Evolutionary conservation across 495 filamentous ascomycete species (phyloP), one percentile per base, ranked within the genome.

Genomic region (Aspergillus nanangensis): DNA sequence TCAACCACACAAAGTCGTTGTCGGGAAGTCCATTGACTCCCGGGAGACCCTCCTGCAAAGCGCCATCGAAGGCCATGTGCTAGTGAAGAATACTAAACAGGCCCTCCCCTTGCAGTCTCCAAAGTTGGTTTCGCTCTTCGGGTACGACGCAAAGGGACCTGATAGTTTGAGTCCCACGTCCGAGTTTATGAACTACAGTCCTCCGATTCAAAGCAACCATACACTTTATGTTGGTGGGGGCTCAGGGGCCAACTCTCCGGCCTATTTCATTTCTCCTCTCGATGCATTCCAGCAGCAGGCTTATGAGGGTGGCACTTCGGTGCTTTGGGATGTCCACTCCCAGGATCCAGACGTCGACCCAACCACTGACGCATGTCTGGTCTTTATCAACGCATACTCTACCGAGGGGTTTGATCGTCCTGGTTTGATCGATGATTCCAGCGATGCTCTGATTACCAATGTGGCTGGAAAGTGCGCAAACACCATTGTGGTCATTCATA

Each of bases 11-110:
- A 72, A 87, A 8, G 75, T 84, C 4, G 54, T 59, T 10, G 65
- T 82, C 40, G 81, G 75, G 37, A 47, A 53, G 60, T 52, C 68
- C 23, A 41, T 84, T 83, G 41, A 79, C 71, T 35, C 25, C 69
- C 79, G 50, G 60, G 47, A 25, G 37, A 71, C 40, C 66, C 79
- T 62, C 57, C 61, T 81, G 1, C 70, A 81, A 48, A 70, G 77
- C 1, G 81, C 76, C 5, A 70, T 78, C 13, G 81, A 80, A 47
- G 76, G 78, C 15, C 81, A 86, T 52, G 86, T 87, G 1, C 61
- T 93, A 15, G 70, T 91, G 18, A 91, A 90, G 66, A 93, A 93
- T 55, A 67, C 55, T 5, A 77, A 77, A 48, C 70, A 64, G 47
- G 63, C 80, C 5, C 67, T 93, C 1, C 88, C 88, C 2, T 56